A percentile compares a stretch with the other conserved stretches of the same genome.
Evolutionary conservation across 176 grass and related monocot species (phyloP).

Genomic region (Poa annua): DNA sequence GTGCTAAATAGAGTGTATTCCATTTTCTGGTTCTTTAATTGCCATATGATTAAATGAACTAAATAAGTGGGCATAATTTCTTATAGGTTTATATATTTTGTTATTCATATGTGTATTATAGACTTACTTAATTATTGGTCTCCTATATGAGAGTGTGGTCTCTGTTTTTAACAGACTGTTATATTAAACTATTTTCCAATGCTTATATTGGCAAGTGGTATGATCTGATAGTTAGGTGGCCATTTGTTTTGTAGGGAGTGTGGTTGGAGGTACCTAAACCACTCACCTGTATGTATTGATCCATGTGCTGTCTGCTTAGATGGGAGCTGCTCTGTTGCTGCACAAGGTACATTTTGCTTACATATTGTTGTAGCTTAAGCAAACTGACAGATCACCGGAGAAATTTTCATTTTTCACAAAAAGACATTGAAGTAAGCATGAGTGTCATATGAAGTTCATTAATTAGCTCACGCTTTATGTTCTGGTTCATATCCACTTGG

Average conservation of each 20-base stretch:
- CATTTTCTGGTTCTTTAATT: not conserved
- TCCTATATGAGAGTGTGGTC: constrained; percentile 2
- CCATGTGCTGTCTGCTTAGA: constrained; percentile 95
- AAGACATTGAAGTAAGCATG: not conserved
- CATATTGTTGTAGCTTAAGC: not conserved
- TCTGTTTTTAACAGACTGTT: not conserved
- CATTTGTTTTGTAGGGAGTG: constrained; percentile 68
- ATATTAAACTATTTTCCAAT: not conserved
- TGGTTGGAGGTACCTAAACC: constrained; percentile 75
- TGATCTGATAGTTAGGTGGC: not conserved
- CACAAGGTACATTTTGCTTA: constrained; percentile 65
- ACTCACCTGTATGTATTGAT: constrained; percentile 71
- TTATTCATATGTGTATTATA: constrained; percentile 4
- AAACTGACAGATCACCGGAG: not conserved
- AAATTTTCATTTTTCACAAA: not conserved
- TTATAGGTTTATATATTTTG: not conserved
- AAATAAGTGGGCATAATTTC: not conserved
- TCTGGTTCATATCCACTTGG: not conserved
- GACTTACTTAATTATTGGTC: constrained; percentile 20
- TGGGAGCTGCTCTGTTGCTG: constrained; percentile 77
- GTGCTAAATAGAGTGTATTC: not conserved
- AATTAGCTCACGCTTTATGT: constrained; percentile 25
- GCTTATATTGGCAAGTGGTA: not conserved
- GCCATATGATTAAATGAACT: not conserved
- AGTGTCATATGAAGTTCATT: not conserved